Base-by-base conservation (phyloP, 1,284 basidiomycete species). In the Hemileia vastatrix region DNA sequence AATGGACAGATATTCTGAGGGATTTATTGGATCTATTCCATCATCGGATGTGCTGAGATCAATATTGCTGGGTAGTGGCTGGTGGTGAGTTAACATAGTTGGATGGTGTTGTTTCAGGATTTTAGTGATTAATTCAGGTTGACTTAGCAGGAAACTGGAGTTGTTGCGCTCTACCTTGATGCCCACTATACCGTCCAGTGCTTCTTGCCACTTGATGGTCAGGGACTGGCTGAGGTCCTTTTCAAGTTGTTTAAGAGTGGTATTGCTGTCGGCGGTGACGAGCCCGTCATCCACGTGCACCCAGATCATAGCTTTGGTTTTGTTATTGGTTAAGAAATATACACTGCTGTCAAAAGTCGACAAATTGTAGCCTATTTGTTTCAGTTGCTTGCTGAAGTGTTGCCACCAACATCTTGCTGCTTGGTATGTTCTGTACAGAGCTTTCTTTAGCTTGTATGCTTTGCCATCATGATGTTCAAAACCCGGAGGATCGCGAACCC, bases 391-490 rank as follows among this genome's bases (percentile, higher is more conserved):
- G n/a, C 47, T 49, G 2, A 57, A 27, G 31, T n/a, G 47, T 49
- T 57, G 27, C 54, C 54, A 47, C 54, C 54, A 57, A 27, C 44
- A 57, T 4, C 54, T 23, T 3, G 40, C 47, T 3, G 24, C 56
- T 57, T 48, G 31, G 13, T 57, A 49, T n/a, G 44, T 45, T 2
- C 54, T 44, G 11, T 57, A 57, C 2, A 47, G 9, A 2, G 54
- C 54, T 19, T 57, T 57, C 21, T 44, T 3, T 11, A 55, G 47
- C 43, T 44, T 44, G 15, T 15, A 15, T 2, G 8, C 43, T 2
- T 8, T 2, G 8, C 13, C 45, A n/a, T 9, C 9, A 44, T 44
- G 9, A 44, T 44, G 40, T n/a, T n/a, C n/a, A n/a, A n/a, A n/a
- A n/a, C n/a, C n/a, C n/a, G n/a, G n/a, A n/a, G n/a, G n/a, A n/a